Conservation (phyloP, 352 stramenopile genomes). For the Pythium utonaiense region DNA sequence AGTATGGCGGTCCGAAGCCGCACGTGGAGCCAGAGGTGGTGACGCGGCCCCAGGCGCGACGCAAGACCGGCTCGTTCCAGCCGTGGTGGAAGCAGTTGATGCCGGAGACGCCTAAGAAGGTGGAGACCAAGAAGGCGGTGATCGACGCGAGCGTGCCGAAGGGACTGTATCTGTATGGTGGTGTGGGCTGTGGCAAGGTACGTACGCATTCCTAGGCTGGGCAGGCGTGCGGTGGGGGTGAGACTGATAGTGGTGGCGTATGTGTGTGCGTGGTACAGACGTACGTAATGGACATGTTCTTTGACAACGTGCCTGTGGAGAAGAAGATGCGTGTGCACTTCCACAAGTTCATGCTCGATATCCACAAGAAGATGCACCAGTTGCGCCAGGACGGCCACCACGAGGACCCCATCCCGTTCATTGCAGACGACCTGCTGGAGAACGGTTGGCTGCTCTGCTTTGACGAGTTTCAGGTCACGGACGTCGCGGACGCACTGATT, state of each 20-base stretch:
- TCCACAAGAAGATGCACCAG: conserved; percentile 94
- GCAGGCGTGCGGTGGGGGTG: no score
- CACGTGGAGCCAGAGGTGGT: neutral
- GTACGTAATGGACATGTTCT: conserved; percentile 98
- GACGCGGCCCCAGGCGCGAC: neutral
- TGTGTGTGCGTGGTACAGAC: conserved; percentile 47
- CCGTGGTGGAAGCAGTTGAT: conserved; percentile 39
- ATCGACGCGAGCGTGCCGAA: conserved; percentile 52
- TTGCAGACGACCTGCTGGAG: conserved; percentile 84
- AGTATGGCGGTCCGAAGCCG: conserved; percentile 41
- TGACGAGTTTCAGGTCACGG: conserved; percentile 98
- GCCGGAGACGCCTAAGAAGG: neutral
- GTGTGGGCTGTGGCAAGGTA: conserved; percentile 93
- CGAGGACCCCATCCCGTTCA: conserved; percentile 75
- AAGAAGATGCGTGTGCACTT: conserved; percentile 94
- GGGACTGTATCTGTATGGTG: conserved; percentile 95
- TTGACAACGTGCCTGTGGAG: conserved; percentile 64
- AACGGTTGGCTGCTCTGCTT: conserved; percentile 94
- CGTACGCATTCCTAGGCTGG: no score
- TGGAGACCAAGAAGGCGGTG: neutral
- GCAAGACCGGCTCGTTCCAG: neutral
- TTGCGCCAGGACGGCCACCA: conserved; percentile 86
- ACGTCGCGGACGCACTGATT: conserved; percentile 97
- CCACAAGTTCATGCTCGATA: conserved; percentile 97
- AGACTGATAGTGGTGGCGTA: neutral